Conservation (phyloP, 2,329 filamentous ascomycete species). For the Epichloe aotearoae region DNA sequence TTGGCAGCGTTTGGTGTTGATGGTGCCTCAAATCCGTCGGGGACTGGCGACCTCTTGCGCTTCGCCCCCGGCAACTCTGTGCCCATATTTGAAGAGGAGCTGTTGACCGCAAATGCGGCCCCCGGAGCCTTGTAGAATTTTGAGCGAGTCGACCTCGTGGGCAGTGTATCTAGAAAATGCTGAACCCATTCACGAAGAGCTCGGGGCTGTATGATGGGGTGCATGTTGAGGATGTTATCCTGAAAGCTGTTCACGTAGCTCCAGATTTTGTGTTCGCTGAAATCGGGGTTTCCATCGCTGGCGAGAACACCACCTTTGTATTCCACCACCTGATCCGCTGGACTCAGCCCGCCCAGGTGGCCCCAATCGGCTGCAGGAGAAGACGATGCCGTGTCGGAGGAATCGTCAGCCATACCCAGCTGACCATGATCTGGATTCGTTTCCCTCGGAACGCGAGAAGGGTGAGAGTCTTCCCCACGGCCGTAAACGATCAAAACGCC, state of each 20-base stretch:
- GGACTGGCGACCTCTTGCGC: slow-evolving; percentile 40
- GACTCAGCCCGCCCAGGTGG: slow-evolving; percentile 38
- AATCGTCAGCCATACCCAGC: slow-evolving; percentile 32
- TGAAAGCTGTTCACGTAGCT: slow-evolving; percentile 44
- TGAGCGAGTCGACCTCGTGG: slow-evolving; percentile 19
- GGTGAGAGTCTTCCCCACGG: slow-evolving; percentile 59
- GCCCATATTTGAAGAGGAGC: slow-evolving; percentile 12
- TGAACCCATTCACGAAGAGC: slow-evolving; percentile 40
- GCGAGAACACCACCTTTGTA: slow-evolving; percentile 24
- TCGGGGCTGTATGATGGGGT: slow-evolving; percentile 44
- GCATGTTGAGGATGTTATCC: slow-evolving; percentile 50
- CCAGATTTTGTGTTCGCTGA: slow-evolving; percentile 36
- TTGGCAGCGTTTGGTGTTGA: slow-evolving; percentile 21
- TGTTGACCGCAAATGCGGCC: slow-evolving; percentile 20
- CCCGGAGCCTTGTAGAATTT: slow-evolving; percentile 16
- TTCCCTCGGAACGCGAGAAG: slow-evolving; percentile 35
- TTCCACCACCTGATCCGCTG: slow-evolving; percentile 25
- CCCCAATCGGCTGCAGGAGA: slow-evolving; percentile 46
- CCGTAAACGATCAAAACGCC: slow-evolving; percentile 66
- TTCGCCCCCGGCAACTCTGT: slow-evolving; percentile 28
- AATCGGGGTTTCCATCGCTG: slow-evolving; percentile 39
- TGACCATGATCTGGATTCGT: slow-evolving; percentile 21
- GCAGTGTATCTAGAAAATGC: slow-evolving; percentile 37
- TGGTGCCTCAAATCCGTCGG: slow-evolving; percentile 20
- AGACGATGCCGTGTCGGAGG: slow-evolving; percentile 39